Evolutionary conservation across 805 yeast genomes (phyloP), one percentile per base, ranked within the genome.

Genomic region (Cyberlindnera japonica): DNA sequence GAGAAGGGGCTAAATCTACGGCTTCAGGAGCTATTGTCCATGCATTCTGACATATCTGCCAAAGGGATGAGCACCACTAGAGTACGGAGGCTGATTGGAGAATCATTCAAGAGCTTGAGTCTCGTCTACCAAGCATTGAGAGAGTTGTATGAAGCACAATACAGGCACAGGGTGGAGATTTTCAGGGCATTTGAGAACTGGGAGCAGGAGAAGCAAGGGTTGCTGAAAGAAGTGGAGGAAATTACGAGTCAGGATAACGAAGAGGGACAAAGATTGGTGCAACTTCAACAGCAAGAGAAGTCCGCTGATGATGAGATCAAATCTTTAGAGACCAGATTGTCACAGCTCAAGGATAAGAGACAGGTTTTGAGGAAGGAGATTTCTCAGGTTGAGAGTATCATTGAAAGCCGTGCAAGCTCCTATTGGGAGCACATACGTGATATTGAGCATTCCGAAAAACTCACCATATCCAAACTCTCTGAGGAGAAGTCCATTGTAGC

Each of bases 351-450:
- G 22, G 51, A 53, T 1, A 70, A 65, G 45, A 64, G 63, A 34
- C 38, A 33, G 2, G 49, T 62, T 1, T 26, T 74, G 6, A 50
- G 47, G 11, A 25, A 37, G 7, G 79, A 74, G 51, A 69, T 72
- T 19, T 58, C 58, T 11, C 61, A 61, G 10, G 71, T 77, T 0
- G 66, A 69, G 45, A 71, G 76, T 10, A 68, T 73, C 4, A 58
- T 74, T 20, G 77, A 74, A 41, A 72, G 77, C 48, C 60, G 64
- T 35, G 58, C 75, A 0, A 67, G 75, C 4, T 59, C 63, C 30
- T 68, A 68, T 43, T 63, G 71, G 8, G 68, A 66, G 24, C 51
- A 65, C 20, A 67, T 73, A 34, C 59, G 59, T 20, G 58, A 57
- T 5, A 54, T 71, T 19, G 77, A 72, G 34, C 40, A 28, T 3